Evolutionary conservation across 2,329 filamentous ascomycete species (phyloP), one percentile per base, ranked within the genome.

Genomic region (Cordyceps sp.): DNA sequence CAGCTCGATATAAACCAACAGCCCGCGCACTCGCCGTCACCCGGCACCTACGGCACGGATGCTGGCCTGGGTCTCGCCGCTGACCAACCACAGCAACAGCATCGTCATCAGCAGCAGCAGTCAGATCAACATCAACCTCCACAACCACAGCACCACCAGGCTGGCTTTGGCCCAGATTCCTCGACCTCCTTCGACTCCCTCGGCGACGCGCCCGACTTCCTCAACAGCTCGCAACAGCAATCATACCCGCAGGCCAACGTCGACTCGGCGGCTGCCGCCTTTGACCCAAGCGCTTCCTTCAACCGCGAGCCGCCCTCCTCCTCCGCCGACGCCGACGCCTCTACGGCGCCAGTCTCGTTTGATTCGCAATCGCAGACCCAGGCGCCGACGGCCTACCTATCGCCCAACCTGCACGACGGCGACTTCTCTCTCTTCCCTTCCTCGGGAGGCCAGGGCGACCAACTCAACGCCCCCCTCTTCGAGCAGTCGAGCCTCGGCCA

Each of bases 341-440:
- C 56, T 32, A 48, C 59, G 37, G 45, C 54, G 34, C 45, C 56
- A 29, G 42, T 58, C 37, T 41, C 55, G 35, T 64, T 61, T 45
- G 57, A 54, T 36, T 42, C 52, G 23, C 59, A 62, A 39, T 42
- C 50, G 24, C 59, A 62, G 39, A 43, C 54, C 26, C 61, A 64
- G 38, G 41, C 53, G 33, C 48, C 47, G 2, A n/a, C 32, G 2
- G 20, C 35, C 4, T 71, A 64, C 40, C 47, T 75, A 26, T 57
- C 61, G 26, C 50, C 64, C 14, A 66, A 62, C 39, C 67, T 71
- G 39, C 57, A 56, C 47, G 57, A 61, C 45, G 57, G 56, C 37
- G 73, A 80, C 53, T 78, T 77, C 49, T 69, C 71, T 31, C 62
- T 80, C 43, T 83, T 79, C 45, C 66, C 73, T 4, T 50, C 62